Percentiles rank a stretch among this genome's conserved stretches.
These are phyloP conservation scores for Mycena haematopus DNA, from an alignment of 768 basidiomycete genomes.

Conservation along the genomic window DNA sequence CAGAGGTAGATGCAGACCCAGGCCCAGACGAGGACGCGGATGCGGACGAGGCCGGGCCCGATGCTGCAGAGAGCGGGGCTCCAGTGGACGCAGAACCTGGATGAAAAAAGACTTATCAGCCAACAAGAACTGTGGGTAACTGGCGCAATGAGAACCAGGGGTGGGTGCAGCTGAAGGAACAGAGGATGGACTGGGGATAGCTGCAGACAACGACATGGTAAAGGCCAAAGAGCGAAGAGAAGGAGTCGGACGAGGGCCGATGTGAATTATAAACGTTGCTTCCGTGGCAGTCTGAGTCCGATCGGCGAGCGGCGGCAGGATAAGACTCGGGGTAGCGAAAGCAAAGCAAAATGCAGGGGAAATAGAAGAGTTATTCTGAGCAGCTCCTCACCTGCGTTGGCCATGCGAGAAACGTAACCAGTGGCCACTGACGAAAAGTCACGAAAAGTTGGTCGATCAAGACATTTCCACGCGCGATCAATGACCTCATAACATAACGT, in stretches of 20 bases:
- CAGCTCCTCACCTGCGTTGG: neutral
- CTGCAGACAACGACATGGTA: constrained; percentile 11
- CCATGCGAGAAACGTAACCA: constrained; percentile 3
- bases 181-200: neutral
- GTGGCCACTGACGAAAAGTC: no score
- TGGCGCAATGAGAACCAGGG: constrained; percentile 8
- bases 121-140: neutral
- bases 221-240: neutral
- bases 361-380: neutral
- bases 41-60: neutral
- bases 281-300: neutral
- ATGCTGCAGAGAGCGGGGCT: neutral
- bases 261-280: neutral
- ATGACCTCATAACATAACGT: neutral
- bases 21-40: neutral
- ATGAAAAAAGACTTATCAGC: constrained; percentile 2
- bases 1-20: neutral
- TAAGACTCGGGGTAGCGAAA: constrained; percentile 8
- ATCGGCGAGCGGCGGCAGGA: constrained; percentile 13
- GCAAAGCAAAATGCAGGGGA: neutral
- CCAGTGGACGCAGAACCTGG: constrained; percentile 5
- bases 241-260: neutral
- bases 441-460: no score
- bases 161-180: neutral
- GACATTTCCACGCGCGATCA: neutral